A percentile compares a stretch with the other conserved stretches of the same genome.
Conservation (phyloP, 1,284 basidiomycete species). For the Leccinum subfulvum region DNA sequence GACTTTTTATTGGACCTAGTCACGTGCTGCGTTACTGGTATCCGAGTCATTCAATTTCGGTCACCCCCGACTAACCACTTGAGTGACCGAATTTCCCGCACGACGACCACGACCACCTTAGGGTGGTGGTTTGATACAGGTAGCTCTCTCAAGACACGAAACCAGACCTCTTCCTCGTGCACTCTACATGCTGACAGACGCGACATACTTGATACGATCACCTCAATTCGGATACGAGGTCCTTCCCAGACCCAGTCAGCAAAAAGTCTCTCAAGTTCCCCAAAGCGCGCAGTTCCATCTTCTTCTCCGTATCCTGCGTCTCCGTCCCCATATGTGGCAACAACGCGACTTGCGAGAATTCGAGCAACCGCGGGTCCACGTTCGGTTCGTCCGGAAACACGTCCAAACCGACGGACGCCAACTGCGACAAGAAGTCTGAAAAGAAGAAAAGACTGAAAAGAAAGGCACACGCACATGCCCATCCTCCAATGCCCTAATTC, state of each 20-base stretch:
- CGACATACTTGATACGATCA: not conserved
- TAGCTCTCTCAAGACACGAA: no score
- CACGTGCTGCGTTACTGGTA: no score
- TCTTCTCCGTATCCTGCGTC: constrained; percentile 74
- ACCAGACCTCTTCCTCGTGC: no score
- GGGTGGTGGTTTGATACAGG: no score
- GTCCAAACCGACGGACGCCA: constrained; percentile 83
- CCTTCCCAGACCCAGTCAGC: constrained; percentile 37
- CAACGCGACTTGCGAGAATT: constrained; percentile 80
- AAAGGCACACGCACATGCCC: constrained; percentile 63
- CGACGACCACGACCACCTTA: no score
- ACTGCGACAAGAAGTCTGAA: constrained; percentile 39
- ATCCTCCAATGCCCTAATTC: constrained; percentile 79
- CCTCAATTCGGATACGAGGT: not conserved
- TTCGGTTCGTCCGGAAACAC: constrained; percentile 88
- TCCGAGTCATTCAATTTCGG: no score
- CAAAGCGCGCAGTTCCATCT: constrained; percentile 79
- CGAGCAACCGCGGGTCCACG: constrained; percentile 76
- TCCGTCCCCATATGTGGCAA: constrained; percentile 85
- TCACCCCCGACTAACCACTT: no score
- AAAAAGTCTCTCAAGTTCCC: constrained; percentile 69
- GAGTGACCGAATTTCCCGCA: no score
- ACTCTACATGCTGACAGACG: not conserved
- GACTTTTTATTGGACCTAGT: no score
- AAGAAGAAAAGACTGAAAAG: not conserved